phyloP scores from a whole-genome alignment of 129 eudicot genomes.

The Ambrosia trifida region DNA sequence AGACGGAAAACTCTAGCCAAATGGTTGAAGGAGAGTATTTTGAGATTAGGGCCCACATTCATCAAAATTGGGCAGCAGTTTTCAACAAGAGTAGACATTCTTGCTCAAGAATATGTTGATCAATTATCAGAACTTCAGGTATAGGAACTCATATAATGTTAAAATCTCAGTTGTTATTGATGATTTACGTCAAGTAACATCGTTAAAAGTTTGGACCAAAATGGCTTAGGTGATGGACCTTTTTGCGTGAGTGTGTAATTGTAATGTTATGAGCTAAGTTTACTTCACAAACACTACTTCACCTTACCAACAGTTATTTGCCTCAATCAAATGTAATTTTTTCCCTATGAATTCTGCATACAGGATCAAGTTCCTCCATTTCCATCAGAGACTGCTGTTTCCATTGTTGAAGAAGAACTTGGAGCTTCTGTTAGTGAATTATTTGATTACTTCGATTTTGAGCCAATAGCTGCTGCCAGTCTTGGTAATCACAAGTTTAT shows the following conservation, averaged over 20 bases:
- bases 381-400: constrained; percentile 88
- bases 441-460: constrained; percentile 79
- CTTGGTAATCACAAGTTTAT: constrained; percentile 60
- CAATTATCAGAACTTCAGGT: constrained; percentile 99
- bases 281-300: constrained; percentile 1
- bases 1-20: constrained; percentile 84
- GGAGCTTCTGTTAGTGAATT: constrained; percentile 72
- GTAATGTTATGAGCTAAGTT: neutral
- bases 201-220: neutral
- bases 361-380: constrained; percentile 99
- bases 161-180: neutral
- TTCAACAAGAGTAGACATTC: constrained; percentile 98
- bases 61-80: constrained; percentile 98
- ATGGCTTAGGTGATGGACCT: neutral
- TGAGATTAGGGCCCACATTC: constrained; percentile 94
- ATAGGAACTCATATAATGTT: constrained; percentile 4
- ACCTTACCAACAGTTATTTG: constrained; percentile 3
- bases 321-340: neutral
- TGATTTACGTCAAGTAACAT: neutral
- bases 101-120: constrained; percentile 98
- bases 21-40: constrained; percentile 90
- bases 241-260: constrained; percentile 6
- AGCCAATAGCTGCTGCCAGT: constrained; percentile 99
- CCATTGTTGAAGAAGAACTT: constrained; percentile 93
- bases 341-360: constrained; percentile 24